Percentiles rank a stretch among this genome's conserved stretches.
phyloP scores from a whole-genome alignment of 371 early-diverging fungal genomes.

The Furculomyces boomerangus region DNA sequence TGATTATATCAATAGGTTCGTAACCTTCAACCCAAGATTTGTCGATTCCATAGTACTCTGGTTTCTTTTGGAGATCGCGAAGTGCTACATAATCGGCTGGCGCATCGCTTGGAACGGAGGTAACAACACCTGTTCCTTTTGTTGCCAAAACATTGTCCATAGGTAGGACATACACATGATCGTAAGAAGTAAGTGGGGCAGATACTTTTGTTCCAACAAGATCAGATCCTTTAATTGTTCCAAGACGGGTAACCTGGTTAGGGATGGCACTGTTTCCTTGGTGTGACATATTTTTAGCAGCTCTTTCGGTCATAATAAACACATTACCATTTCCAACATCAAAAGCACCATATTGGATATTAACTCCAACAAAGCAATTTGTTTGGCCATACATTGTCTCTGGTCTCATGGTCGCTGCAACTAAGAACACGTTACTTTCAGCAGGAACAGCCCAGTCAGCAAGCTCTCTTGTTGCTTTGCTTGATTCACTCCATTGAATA shows the following conservation, averaged over 20 bases:
- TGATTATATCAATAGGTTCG: slow-evolving; percentile 70
- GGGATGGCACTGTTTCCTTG: slow-evolving; percentile 58
- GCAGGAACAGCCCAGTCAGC: slow-evolving; percentile 24
- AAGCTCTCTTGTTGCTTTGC: slow-evolving; percentile 18
- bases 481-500: slow-evolving; percentile 37
- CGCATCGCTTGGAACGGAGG: slow-evolving; percentile 95
- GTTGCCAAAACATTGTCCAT: slow-evolving; percentile 89
- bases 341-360: slow-evolving; percentile 76
- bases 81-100: slow-evolving; percentile 91
- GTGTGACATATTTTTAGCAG: slow-evolving; percentile 92
- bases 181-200: slow-evolving; percentile 69
- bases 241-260: slow-evolving; percentile 51
- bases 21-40: slow-evolving; percentile 72
- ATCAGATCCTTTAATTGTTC: slow-evolving; percentile 54
- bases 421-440: slow-evolving; percentile 63
- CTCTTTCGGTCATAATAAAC: slow-evolving; percentile 78
- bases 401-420: slow-evolving; percentile 94
- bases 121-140: slow-evolving; percentile 97
- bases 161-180: slow-evolving; percentile 80
- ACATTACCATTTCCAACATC: slow-evolving; percentile 45
- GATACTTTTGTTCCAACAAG: slow-evolving; percentile 79
- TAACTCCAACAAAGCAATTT: slow-evolving; percentile 91
- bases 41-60: slow-evolving; percentile 76
- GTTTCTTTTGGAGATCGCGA: slow-evolving; percentile 81
- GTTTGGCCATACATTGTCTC: slow-evolving; percentile 99